Conservation (phyloP, 345 rosid species). For the Geranium brycei region DNA sequence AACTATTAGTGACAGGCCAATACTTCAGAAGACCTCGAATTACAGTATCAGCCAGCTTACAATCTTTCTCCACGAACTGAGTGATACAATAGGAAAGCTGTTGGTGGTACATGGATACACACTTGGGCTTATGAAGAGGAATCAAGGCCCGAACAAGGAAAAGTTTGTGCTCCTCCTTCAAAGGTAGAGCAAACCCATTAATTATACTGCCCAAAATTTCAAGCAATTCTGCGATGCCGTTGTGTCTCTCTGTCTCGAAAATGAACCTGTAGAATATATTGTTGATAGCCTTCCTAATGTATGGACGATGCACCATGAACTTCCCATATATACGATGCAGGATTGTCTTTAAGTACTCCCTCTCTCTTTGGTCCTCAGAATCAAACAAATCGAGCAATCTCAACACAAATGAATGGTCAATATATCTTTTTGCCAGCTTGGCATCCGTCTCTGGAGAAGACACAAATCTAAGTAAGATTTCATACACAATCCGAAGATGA, state of each 20-base stretch:
- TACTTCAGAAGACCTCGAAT: conserved; percentile 5
- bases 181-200: neutral
- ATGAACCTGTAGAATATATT: conserved; percentile 1
- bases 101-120: conserved; percentile 4
- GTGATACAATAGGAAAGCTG: neutral
- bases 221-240: neutral
- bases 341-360: neutral
- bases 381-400: neutral
- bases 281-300: neutral
- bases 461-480: conserved; percentile 18
- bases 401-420: neutral
- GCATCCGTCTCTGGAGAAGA: conserved; percentile 17
- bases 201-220: neutral
- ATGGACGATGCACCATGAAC: conserved; percentile 1
- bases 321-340: neutral
- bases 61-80: conserved; percentile 3
- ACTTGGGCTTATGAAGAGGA: conserved; percentile 1
- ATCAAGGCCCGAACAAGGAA: conserved; percentile 3
- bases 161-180: conserved; percentile 3
- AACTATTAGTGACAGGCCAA: conserved; percentile 3
- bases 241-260: conserved; percentile 1
- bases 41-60: conserved; percentile 2
- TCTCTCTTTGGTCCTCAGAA: neutral
- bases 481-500: conserved; percentile 22
- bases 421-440: neutral